A percentile compares a stretch with the other conserved stretches of the same genome.
Conservation (phyloP, 139 green algal genomes). For the Ettlia oleoabundans region DNA sequence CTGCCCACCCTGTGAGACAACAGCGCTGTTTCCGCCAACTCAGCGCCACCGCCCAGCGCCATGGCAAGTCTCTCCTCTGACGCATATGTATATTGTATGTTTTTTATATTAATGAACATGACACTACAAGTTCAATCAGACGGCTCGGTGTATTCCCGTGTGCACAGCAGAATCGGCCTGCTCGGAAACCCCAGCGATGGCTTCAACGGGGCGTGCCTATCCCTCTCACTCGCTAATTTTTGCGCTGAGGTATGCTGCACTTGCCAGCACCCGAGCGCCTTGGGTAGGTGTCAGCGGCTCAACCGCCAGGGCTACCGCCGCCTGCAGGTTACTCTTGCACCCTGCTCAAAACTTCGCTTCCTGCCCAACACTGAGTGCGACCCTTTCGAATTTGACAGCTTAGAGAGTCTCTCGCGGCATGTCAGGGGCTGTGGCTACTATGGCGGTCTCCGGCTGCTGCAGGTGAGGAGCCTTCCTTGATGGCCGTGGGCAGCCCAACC, state of each 20-base stretch:
- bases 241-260: constrained; percentile 64
- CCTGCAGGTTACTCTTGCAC: constrained; percentile 60
- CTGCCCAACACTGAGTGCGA: constrained; percentile 75
- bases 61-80: no score
- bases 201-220: constrained; percentile 76
- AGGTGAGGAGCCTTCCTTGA: no score
- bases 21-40: no score
- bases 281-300: no score
- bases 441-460: constrained; percentile 86
- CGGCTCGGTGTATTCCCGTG: constrained; percentile 2
- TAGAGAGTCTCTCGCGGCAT: constrained; percentile 50
- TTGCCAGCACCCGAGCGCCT: no score
- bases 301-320: no score
- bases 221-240: constrained; percentile 79
- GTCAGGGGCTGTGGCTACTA: constrained; percentile 71
- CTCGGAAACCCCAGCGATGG: constrained; percentile 88
- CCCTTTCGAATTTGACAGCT: constrained; percentile 46
- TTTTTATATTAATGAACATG: no score
- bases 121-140: not conserved
- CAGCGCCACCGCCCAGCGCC: no score
- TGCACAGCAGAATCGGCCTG: constrained; percentile 75
- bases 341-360: constrained; percentile 53
- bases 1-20: not conserved
- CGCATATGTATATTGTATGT: no score
- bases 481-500: no score